Conservation (phyloP, 768 basidiomycete species). For the Hygrocybe coccinea region DNA sequence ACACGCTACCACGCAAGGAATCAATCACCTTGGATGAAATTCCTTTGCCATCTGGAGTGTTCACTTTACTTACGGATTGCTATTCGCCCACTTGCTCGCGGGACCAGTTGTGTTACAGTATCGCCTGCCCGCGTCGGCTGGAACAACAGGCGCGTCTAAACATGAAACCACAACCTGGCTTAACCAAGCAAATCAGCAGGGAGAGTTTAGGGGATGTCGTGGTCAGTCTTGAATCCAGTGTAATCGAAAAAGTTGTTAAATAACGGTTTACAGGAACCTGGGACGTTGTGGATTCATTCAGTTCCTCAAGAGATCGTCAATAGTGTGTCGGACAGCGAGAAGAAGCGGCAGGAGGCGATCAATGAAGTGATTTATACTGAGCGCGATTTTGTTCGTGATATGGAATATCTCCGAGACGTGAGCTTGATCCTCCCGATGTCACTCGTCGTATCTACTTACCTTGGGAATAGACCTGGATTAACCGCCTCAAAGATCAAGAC, state of each 20-base stretch:
- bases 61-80: conserved; percentile 94
- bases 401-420: conserved; percentile 96
- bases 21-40: conserved; percentile 53
- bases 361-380: conserved; percentile 95
- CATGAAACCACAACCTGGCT: conserved; percentile 87
- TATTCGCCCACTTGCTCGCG: conserved; percentile 96
- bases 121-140: conserved; percentile 87
- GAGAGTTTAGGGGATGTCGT: conserved; percentile 79
- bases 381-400: conserved; percentile 93
- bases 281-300: conserved; percentile 92
- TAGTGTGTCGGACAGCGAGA: conserved; percentile 88
- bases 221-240: conserved; percentile 46
- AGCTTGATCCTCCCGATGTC: background rate
- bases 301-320: conserved; percentile 93
- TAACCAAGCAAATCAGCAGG: conserved; percentile 76
- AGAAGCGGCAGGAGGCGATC: conserved; percentile 95
- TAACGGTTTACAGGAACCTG: conserved; percentile 37
- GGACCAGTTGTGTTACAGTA: conserved; percentile 94
- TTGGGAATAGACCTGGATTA: conserved; percentile 72
- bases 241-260: background rate
- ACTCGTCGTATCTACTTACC: conserved; percentile 1
- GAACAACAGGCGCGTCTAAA: conserved; percentile 94
- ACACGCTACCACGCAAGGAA: conserved; percentile 35
- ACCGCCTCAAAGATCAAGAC: conserved; percentile 68
- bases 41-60: conserved; percentile 85